phyloP scores from a whole-genome alignment of 768 basidiomycete genomes.

The Russula ochroleuca region DNA sequence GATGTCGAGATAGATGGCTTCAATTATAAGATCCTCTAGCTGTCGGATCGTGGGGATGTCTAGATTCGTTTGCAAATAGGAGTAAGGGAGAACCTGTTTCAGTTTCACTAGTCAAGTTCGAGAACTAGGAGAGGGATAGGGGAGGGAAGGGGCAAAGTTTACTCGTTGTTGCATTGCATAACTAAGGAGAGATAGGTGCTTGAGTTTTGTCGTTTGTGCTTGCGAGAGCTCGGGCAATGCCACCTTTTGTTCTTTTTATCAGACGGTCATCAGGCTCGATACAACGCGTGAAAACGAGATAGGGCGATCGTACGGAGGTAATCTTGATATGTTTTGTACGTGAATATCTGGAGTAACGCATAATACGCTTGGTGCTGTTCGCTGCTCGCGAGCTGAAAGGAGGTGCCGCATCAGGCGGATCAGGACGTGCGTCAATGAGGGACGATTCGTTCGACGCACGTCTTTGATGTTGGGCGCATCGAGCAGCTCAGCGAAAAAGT shows the following conservation, averaged over 20 bases:
- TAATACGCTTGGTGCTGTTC: slow-evolving; percentile 61
- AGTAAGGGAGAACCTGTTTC: slow-evolving; percentile 74
- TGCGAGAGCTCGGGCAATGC: slow-evolving; percentile 61
- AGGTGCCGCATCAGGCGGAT: neutral
- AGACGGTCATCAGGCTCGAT: neutral
- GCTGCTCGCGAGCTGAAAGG: slow-evolving; percentile 55
- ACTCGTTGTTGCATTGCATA: slow-evolving; percentile 76
- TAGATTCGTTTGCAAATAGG: slow-evolving; percentile 61
- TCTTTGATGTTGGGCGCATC: slow-evolving; percentile 80
- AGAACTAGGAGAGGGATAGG: neutral
- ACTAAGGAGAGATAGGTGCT: slow-evolving; percentile 87
- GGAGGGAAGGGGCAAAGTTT: slow-evolving; percentile 31
- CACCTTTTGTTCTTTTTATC: slow-evolving; percentile 61
- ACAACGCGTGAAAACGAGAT: neutral
- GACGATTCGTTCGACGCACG: slow-evolving; percentile 42
- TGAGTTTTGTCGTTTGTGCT: slow-evolving; percentile 81
- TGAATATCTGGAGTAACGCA: slow-evolving; percentile 76
- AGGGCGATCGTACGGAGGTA: slow-evolving; percentile 58
- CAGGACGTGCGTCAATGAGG: neutral
- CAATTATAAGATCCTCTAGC: slow-evolving; percentile 95
- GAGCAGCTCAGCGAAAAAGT: slow-evolving; percentile 86
- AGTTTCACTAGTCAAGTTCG: slow-evolving; percentile 1
- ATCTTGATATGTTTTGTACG: slow-evolving; percentile 82
- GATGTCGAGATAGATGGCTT: slow-evolving; percentile 89
- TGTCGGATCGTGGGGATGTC: slow-evolving; percentile 78